phyloP scores from a whole-genome alignment of 352 stramenopile genomes.

The Pythium plurisporium region DNA sequence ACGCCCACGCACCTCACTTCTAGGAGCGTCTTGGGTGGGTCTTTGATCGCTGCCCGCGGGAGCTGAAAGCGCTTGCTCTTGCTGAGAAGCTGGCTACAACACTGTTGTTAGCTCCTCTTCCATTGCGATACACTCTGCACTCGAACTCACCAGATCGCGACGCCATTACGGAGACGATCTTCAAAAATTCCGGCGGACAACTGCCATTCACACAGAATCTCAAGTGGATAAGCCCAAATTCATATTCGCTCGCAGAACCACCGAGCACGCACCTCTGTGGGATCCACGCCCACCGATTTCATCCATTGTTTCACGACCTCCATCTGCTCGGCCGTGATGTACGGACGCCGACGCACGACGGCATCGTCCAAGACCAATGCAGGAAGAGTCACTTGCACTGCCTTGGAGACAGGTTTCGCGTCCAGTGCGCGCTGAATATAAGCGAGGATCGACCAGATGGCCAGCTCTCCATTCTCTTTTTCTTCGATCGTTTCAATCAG shows the following conservation, averaged over 20 bases:
- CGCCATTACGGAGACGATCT: constrained; percentile 35
- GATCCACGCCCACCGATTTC: constrained; percentile 8
- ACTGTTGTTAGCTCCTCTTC: not conserved
- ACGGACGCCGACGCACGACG: not conserved
- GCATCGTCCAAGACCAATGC: not conserved
- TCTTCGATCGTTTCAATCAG: not conserved
- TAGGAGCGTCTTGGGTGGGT: constrained; percentile 10
- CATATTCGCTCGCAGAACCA: not conserved
- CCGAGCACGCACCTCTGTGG: constrained; percentile 6
- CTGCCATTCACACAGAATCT: not conserved
- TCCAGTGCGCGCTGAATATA: not conserved
- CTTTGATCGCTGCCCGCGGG: not conserved
- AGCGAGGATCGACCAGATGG: not conserved
- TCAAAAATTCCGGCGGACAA: constrained; percentile 25
- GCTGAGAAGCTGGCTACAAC: constrained; percentile 3
- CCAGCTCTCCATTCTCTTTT: not conserved
- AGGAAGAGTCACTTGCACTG: not conserved
- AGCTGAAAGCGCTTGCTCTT: not conserved
- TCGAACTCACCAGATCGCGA: constrained; percentile 32
- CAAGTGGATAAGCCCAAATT: too few relatives aligned
- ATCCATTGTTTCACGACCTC: constrained; percentile 21
- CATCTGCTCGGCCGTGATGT: constrained; percentile 33
- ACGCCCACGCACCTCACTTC: constrained; percentile 12
- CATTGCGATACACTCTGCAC: not conserved
- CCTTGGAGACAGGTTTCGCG: not conserved